Percentiles rank a stretch among this genome's conserved stretches.
Evolutionary conservation across 169 alveolate species (phyloP).

Genomic region (Eimeria sp.): DNA sequence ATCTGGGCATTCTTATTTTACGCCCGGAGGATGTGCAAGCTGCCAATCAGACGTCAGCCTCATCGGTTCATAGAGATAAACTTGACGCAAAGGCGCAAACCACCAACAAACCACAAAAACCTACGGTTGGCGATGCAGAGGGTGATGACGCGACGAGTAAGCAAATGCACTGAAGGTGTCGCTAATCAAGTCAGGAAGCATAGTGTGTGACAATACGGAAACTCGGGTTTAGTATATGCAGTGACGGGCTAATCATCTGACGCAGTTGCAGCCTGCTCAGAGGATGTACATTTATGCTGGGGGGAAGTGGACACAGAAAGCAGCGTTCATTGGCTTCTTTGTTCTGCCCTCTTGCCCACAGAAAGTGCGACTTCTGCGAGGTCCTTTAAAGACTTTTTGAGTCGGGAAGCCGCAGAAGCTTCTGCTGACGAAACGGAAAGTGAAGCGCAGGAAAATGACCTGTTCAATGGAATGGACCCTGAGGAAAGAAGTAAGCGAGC

Average conservation of each 20-base stretch:
- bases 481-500: constrained; percentile 38
- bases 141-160: background rate
- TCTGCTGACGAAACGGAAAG: constrained; percentile 55
- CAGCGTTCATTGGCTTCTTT: background rate
- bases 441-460: constrained; percentile 33
- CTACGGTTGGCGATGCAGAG: background rate
- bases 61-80: background rate
- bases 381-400: constrained; percentile 41
- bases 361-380: constrained; percentile 1
- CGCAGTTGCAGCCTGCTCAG: background rate
- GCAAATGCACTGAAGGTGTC: background rate
- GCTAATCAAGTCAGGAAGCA: background rate
- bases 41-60: constrained; percentile 6
- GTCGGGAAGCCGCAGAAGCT: constrained; percentile 72
- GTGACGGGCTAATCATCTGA: background rate
- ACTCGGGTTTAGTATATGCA: background rate
- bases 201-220: background rate
- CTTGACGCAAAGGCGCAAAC: background rate
- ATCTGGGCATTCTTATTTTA: constrained; percentile 4
- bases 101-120: background rate
- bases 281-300: background rate
- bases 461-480: constrained; percentile 43
- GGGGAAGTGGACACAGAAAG: background rate
- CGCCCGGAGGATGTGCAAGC: background rate
- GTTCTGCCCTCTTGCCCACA: background rate